A percentile compares a stretch with the other conserved stretches of the same genome.
Evolutionary conservation across 768 basidiomycete species (phyloP).

Genomic region (Nidularia sp.): DNA sequence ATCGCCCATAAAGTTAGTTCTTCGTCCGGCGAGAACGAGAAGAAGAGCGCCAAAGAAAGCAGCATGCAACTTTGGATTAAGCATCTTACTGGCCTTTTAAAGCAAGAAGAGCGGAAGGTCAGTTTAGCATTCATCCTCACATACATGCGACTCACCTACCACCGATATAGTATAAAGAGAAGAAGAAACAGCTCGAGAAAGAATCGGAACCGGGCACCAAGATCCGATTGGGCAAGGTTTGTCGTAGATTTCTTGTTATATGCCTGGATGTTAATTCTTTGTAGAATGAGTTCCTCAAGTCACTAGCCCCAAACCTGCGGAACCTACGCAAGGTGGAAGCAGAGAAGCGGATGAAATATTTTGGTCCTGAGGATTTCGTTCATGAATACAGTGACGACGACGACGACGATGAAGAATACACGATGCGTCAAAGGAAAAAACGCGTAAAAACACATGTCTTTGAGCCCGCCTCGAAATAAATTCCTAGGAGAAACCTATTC

Average conservation of each 20-base stretch:
- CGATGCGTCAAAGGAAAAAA: too few species aligned
- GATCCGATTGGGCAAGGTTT: slow-evolving; percentile 56
- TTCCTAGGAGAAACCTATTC: not conserved
- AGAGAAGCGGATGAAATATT: slow-evolving; percentile 35
- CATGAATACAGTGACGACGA: slow-evolving; percentile 46
- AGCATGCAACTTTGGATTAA: slow-evolving; percentile 65
- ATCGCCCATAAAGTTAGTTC: slow-evolving; percentile 31
- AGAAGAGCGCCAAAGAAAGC: slow-evolving; percentile 34
- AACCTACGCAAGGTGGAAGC: slow-evolving; percentile 57
- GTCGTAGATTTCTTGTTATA: slow-evolving; percentile 5
- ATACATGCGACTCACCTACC: not conserved
- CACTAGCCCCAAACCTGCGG: slow-evolving; percentile 52
- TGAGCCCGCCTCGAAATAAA: not conserved
- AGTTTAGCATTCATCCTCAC: slow-evolving; percentile 2
- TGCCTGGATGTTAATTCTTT: not conserved
- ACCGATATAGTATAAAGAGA: slow-evolving; percentile 52
- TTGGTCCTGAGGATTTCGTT: slow-evolving; percentile 19
- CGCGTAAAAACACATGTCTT: too few species aligned
- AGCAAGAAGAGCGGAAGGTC: slow-evolving; percentile 71
- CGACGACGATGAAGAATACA: slow-evolving; percentile 25
- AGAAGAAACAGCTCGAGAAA: slow-evolving; percentile 53
- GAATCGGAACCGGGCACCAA: slow-evolving; percentile 36
- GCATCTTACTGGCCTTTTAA: slow-evolving; percentile 54
- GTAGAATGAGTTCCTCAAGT: slow-evolving; percentile 70
- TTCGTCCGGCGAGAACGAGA: slow-evolving; percentile 23